These are phyloP conservation scores for Alternaria gaisen DNA, from an alignment of 2,329 filamentous ascomycete species.

Conservation along the genomic window DNA sequence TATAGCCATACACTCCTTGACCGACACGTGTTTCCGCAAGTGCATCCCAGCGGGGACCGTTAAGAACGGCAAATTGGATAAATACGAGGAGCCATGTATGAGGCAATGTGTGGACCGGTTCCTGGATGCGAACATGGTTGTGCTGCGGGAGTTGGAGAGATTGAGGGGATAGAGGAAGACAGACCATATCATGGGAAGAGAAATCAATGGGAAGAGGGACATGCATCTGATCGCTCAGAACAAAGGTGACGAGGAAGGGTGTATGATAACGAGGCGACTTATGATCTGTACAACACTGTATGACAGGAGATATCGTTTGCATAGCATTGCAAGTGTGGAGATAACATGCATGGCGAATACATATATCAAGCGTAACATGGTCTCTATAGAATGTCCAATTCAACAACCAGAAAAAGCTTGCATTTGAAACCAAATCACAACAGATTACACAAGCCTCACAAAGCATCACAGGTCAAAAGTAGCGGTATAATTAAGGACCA, in stretches of 20 bases:
- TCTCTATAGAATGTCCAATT: not conserved
- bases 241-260: not conserved
- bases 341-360: not conserved
- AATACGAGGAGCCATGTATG: slow-evolving; percentile 81
- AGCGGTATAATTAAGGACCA: slow-evolving; percentile 1
- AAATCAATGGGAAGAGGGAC: not conserved
- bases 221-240: not conserved
- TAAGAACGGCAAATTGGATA: slow-evolving; percentile 75
- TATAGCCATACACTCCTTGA: slow-evolving; percentile 69
- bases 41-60: slow-evolving; percentile 80
- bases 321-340: not conserved
- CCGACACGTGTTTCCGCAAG: slow-evolving; percentile 92
- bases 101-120: slow-evolving; percentile 94
- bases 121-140: slow-evolving; percentile 84
- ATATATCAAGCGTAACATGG: not conserved
- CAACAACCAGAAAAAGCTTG: not conserved
- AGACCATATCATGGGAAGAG: not conserved
- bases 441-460: not conserved
- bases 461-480: not conserved
- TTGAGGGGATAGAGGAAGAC: slow-evolving; percentile 49
- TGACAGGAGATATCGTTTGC: not conserved
- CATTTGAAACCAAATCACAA: too few species aligned
- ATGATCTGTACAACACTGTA: slow-evolving; percentile 19
- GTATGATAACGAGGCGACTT: slow-evolving; percentile 20
- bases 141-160: slow-evolving; percentile 83